phyloP scores from a whole-genome alignment of 371 early-diverging fungal species.

The Syncephalastrum sp. region DNA sequence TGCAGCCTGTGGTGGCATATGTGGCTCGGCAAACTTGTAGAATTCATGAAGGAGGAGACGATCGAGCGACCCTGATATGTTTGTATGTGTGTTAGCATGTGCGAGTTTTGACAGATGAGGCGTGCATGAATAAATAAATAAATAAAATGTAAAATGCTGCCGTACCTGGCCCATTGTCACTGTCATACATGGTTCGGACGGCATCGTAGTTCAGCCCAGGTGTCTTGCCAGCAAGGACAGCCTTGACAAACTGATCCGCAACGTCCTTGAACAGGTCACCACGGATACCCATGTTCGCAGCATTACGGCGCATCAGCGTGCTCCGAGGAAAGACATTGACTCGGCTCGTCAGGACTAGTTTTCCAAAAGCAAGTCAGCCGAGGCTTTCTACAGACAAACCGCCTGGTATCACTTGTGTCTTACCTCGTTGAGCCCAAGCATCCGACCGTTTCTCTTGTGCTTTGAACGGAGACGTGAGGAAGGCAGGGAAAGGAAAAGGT shows the following conservation, averaged over 20 bases:
- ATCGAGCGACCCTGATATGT: constrained; percentile 11
- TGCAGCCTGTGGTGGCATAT: constrained; percentile 27
- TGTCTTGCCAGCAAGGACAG: constrained; percentile 13
- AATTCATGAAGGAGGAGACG: constrained; percentile 33
- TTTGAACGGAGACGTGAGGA: too few species aligned
- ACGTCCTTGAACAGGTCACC: constrained; percentile 20
- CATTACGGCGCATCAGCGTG: constrained; percentile 17
- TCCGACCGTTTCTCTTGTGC: too few species aligned
- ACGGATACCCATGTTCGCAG: constrained; percentile 24
- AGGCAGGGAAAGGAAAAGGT: too few species aligned
- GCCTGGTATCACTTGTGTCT: too few species aligned
- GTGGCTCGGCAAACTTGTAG: constrained; percentile 33
- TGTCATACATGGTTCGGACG: too few species aligned
- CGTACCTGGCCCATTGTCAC: too few species aligned
- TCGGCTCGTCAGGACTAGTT: constrained; percentile 8
- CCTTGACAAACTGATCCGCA: constrained; percentile 17
- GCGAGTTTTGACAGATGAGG: too few species aligned
- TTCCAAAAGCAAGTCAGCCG: not conserved
- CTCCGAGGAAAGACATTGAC: constrained; percentile 14
- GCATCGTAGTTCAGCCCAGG: constrained; percentile 4
- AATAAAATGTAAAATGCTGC: too few species aligned
- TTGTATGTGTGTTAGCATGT: too few species aligned
- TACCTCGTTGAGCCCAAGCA: too few species aligned
- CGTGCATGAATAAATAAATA: too few species aligned
- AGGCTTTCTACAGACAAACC: too few species aligned